A percentile compares a stretch with the other conserved stretches of the same genome.
phyloP scores from a whole-genome alignment of 208 protist species.

The Ichthyophonus hoferi region DNA sequence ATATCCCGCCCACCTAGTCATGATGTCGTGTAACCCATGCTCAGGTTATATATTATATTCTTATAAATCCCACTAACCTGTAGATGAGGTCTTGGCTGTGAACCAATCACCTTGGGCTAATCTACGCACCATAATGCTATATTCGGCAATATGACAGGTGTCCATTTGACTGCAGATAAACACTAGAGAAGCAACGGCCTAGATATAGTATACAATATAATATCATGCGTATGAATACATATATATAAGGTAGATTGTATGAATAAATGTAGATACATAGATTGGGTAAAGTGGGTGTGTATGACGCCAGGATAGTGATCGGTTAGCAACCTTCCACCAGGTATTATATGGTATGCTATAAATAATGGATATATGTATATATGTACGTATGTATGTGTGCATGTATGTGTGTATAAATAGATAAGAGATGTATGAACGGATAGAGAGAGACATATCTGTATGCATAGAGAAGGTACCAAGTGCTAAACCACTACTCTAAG shows the following conservation, averaged over 20 bases:
- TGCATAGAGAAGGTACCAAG: neutral
- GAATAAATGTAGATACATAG: no score
- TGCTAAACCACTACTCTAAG: no score
- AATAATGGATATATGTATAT: neutral
- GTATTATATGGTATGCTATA: neutral
- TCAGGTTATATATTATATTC: no score
- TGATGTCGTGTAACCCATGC: no score
- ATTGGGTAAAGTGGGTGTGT: neutral
- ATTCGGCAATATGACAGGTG: neutral
- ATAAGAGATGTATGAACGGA: neutral
- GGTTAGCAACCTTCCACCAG: neutral
- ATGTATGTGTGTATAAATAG: no score
- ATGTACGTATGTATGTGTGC: neutral
- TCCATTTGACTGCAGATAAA: neutral
- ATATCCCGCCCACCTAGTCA: no score
- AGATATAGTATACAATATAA: neutral
- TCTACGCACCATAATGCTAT: neutral
- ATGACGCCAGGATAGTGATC: neutral
- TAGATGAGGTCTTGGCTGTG: conserved; percentile 84
- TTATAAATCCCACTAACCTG: no score
- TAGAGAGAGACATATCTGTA: neutral
- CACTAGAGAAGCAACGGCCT: conserved; percentile 10
- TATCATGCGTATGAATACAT: neutral
- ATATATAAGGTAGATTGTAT: neutral
- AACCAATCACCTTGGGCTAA: conserved; percentile 79